Conservation (phyloP, 345 rosid species). For the Kandelia obovata region DNA sequence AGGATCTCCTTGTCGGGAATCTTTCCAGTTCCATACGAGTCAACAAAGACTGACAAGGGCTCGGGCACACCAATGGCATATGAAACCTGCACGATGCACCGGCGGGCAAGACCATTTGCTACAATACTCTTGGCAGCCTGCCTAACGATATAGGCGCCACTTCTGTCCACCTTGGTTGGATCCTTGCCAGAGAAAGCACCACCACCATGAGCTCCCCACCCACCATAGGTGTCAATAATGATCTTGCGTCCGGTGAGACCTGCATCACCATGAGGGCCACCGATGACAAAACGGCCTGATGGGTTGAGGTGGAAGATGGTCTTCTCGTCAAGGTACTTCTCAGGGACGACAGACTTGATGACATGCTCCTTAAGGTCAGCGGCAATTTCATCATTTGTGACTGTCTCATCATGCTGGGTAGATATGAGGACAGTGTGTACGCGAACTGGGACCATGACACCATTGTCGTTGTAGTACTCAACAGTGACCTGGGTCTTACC, state of each 20-base stretch:
- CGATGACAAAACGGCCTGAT: constrained; percentile 37
- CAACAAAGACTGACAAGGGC: constrained; percentile 36
- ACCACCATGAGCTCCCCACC: constrained; percentile 42
- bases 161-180: constrained; percentile 40
- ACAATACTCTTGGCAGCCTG: constrained; percentile 41
- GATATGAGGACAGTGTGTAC: constrained; percentile 39
- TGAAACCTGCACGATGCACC: constrained; percentile 38
- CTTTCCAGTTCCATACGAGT: constrained; percentile 32
- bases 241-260: constrained; percentile 41
- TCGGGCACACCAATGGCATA: constrained; percentile 38
- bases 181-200: constrained; percentile 42
- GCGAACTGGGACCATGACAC: constrained; percentile 39
- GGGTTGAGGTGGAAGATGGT: constrained; percentile 42
- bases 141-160: constrained; percentile 37
- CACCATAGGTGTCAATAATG: constrained; percentile 38
- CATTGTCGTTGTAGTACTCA: constrained; percentile 33
- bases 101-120: constrained; percentile 36
- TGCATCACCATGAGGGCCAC: constrained; percentile 40
- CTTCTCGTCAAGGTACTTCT: constrained; percentile 40
- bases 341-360: constrained; percentile 36
- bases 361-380: constrained; percentile 39
- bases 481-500: constrained; percentile 39
- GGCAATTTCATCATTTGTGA: constrained; percentile 35
- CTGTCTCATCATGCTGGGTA: constrained; percentile 40
- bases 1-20: constrained; percentile 37